Conservation (phyloP, 1,139 yeast species). For the Yamadazyma sp. region DNA sequence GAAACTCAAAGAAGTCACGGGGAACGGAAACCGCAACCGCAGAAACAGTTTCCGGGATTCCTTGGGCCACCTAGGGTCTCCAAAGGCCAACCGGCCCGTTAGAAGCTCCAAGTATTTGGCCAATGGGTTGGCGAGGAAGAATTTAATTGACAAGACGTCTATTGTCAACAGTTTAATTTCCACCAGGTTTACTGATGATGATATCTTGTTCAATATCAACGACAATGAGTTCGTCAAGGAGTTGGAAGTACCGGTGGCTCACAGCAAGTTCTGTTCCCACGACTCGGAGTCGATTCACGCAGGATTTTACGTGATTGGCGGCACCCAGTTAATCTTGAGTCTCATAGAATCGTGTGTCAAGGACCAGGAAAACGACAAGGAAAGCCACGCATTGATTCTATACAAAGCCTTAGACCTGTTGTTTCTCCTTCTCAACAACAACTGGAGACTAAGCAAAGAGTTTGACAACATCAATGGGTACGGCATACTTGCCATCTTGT, state of each 20-base stretch:
- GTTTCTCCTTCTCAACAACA: constrained; percentile 27
- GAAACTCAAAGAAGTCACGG: constrained; percentile 24
- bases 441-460: constrained; percentile 42
- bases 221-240: constrained; percentile 18
- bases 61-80: constrained; percentile 7
- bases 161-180: constrained; percentile 23
- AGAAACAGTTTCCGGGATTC: constrained; percentile 15
- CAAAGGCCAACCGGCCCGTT: background rate
- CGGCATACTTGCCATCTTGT: constrained; percentile 33
- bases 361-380: constrained; percentile 12
- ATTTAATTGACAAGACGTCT: constrained; percentile 18
- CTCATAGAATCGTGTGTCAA: constrained; percentile 25
- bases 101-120: constrained; percentile 9
- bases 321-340: constrained; percentile 32
- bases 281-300: constrained; percentile 30
- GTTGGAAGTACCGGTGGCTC: constrained; percentile 16
- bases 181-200: constrained; percentile 22
- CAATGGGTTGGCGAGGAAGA: constrained; percentile 10
- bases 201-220: constrained; percentile 34
- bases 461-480: constrained; percentile 46
- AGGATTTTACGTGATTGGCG: constrained; percentile 38
- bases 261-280: constrained; percentile 21
- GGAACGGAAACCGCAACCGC: constrained; percentile 14
- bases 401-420: constrained; percentile 25
- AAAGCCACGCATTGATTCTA: constrained; percentile 22